Base-by-base conservation (phyloP, 371 early-diverging fungal species). In the Cokeromyces recurvatus region DNA sequence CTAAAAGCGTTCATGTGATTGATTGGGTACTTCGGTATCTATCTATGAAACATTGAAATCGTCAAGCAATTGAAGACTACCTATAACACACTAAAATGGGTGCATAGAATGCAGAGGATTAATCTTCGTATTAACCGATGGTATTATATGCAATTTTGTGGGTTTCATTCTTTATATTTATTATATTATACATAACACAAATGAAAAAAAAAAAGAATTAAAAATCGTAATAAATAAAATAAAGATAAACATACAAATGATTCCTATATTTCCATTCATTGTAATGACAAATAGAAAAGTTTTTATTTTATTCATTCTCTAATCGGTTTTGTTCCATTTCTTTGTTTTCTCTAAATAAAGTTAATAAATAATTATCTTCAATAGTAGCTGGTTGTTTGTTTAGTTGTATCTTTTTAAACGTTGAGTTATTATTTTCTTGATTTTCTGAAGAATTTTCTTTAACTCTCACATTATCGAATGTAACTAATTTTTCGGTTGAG, bases 1-100 rank as follows among this genome's bases (percentile, higher is more conserved):
- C 53, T 56, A 62, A 59, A 62, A 58, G 62, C 62, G 56, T 62
- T 62, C 62, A 51, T 62, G 62, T 62, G 62, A 62, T n/a, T n/a
- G n/a, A 57, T 53, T 62, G 62, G 25, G 20, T 56, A 36, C 50
- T 22, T 53, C 40, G 48, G 61, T 55, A 48, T 32, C 39, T 60
- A 62, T 62, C 62, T 23, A 38, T 48, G 62, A 62, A 31, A 53
- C 62, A 62, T 32, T 47, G 62, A 62, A 62, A 55, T 62, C 62
- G 62, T 62, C 62, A 56, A 62, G 38, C 62, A 62, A 62, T 62
- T 62, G 62, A 48, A 62, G 53, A 62, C 3, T 39, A 52, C 31
- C 43, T 45, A 22, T 23, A 48, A 35, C 56, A 56, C 57, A 53
- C 31, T 46, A 49, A 34, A 41, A 53, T 56, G 62, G 62, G 62